Evolutionary conservation across 2,329 filamentous ascomycete species (phyloP), one percentile per base, ranked within the genome.

Genomic region (Thermothelomyces thermophilus): DNA sequence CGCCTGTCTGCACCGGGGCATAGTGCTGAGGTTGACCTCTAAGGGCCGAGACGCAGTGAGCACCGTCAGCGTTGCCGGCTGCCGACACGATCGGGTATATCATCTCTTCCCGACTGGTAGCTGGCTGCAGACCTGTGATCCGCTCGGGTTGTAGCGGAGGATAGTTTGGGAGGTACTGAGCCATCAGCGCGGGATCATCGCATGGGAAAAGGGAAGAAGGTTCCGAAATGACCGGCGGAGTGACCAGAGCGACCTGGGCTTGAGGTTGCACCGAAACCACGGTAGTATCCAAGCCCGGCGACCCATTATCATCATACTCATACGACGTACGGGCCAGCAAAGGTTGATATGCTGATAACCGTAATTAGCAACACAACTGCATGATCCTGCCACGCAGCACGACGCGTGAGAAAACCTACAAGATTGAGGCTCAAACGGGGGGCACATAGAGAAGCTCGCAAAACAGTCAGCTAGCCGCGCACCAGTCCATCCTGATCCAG

Each of bases 91-190:
- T 48, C 5, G 66, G 66, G 52, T 73, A 73, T n/a, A 70, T 62
- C 70, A 72, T 69, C 36, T 59, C 62, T 48, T 73, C 70, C 41
- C 62, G 57, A 30, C 61, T 64, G 17, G 64, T 65, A 14, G 46
- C 44, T 10, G 63, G 60, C 47, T 63, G 63, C 6, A 56, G 33
- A 5, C 54, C 51, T 24, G 56, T 40, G 13, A 53, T 44, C 8
- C 58, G 62, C 9, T 53, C 63, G 41, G 67, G 66, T 53, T 69
- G 70, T 36, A 72, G 49, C 50, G 64, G 58, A 19, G 67, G 66
- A 46, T 69, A 73, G 50, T 54, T 61, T 33, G 65, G 44, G 46
- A 70, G 62, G 51, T 65, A 64, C 26, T 61, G 59, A 24, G 58
- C 52, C 47, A 63, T 44, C 41, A 65, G 50, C 17, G 58, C 51